Evolutionary conservation across 805 yeast species (phyloP).

Genomic region (Saturnispora halmiae): DNA sequence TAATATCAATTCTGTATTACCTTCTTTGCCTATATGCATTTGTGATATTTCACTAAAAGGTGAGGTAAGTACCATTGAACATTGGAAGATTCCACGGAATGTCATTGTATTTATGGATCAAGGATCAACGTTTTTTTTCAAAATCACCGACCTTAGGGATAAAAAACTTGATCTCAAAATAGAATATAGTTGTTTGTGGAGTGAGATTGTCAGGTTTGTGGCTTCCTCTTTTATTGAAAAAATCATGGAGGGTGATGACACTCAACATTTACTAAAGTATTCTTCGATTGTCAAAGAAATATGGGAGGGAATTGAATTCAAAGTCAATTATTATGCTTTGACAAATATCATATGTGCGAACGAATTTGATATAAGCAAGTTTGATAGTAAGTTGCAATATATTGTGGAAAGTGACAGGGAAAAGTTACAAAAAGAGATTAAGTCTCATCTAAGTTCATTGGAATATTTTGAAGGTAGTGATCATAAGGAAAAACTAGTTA

Average conservation of each 20-base stretch:
- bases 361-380: slow-evolving; percentile 11
- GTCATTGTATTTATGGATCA: slow-evolving; percentile 60
- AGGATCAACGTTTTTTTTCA: slow-evolving; percentile 54
- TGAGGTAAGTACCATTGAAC: slow-evolving; percentile 16
- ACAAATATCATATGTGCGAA: slow-evolving; percentile 16
- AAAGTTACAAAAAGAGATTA: slow-evolving; percentile 11
- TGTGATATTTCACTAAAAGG: slow-evolving; percentile 30
- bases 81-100: slow-evolving; percentile 28
- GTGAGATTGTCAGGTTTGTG: slow-evolving; percentile 34
- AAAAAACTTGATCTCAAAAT: slow-evolving; percentile 37
- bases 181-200: slow-evolving; percentile 36
- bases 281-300: slow-evolving; percentile 15
- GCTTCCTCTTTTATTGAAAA: slow-evolving; percentile 9
- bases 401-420: slow-evolving; percentile 15
- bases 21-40: slow-evolving; percentile 45
- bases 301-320: slow-evolving; percentile 18
- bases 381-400: slow-evolving; percentile 7
- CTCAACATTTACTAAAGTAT: slow-evolving; percentile 19
- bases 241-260: neutral
- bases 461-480: slow-evolving; percentile 1
- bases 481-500: slow-evolving; percentile 11
- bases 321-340: slow-evolving; percentile 25
- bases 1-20: slow-evolving; percentile 51
- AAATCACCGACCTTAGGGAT: slow-evolving; percentile 30
- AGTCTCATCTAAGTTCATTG: slow-evolving; percentile 11